phyloP scores from a whole-genome alignment of 1,284 basidiomycete genomes.

The Boletus semigastroideus region DNA sequence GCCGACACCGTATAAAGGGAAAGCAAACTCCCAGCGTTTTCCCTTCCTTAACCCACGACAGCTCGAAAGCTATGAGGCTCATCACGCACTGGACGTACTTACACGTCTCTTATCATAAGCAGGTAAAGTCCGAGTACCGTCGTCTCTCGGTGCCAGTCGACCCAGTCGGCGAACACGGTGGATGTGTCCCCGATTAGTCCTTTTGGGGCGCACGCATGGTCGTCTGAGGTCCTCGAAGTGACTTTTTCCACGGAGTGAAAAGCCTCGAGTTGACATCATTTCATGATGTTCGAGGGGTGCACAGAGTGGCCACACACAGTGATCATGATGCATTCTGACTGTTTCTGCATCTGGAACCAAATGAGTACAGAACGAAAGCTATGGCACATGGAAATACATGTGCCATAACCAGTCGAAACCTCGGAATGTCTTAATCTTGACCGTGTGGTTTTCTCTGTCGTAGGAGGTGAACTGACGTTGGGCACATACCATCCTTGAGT shows the following conservation, averaged over 20 bases:
- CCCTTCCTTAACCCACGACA: constrained; percentile 28
- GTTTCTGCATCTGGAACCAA: neutral
- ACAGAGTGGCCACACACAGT: too few relatives aligned
- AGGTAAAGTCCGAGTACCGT: constrained; percentile 54
- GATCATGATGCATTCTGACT: too few relatives aligned
- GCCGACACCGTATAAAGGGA: neutral
- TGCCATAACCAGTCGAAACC: neutral
- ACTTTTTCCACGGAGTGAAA: too few relatives aligned
- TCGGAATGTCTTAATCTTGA: neutral
- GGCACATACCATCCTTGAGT: constrained; percentile 38
- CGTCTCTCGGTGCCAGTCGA: constrained; percentile 31
- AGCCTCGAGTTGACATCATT: neutral
- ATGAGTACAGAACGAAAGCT: neutral
- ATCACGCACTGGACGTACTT: constrained; percentile 38
- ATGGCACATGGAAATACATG: neutral
- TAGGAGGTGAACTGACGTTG: constrained; percentile 8
- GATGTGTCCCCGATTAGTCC: neutral
- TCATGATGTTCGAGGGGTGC: neutral
- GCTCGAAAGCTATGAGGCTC: constrained; percentile 51
- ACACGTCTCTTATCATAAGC: constrained; percentile 42
- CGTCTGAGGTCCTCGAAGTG: neutral
- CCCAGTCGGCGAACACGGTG: constrained; percentile 5
- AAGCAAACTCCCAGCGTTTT: neutral
- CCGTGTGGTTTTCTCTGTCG: neutral
- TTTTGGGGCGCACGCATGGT: neutral